phyloP scores from a whole-genome alignment of 2,329 filamentous ascomycete genomes.

The Colletotrichum eleusines region DNA sequence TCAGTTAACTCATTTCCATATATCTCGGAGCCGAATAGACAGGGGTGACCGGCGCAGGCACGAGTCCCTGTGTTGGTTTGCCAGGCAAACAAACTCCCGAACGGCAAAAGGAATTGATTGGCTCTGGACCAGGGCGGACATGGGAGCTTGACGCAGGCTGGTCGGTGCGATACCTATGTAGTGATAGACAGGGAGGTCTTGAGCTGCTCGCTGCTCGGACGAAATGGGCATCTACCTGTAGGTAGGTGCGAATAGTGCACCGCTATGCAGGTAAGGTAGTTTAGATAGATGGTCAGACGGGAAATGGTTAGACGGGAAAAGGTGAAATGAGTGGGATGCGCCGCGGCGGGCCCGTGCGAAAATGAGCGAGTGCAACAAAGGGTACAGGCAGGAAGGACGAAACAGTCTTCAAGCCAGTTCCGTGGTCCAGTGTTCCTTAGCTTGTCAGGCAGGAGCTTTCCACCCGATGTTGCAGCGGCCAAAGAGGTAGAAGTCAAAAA shows the following conservation, averaged over 20 bases:
- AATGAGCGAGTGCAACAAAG: conserved; percentile 36
- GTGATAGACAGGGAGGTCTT: conserved; percentile 14
- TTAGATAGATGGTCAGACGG: too few species aligned
- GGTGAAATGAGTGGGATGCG: conserved; percentile 23
- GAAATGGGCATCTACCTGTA: conserved; percentile 23
- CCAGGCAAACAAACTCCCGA: not conserved
- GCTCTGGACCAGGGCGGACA: not conserved
- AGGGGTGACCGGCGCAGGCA: not conserved
- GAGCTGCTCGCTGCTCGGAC: conserved; percentile 24
- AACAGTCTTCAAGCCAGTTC: conserved; percentile 20
- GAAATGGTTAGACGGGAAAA: conserved; percentile 5
- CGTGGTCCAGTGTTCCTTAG: conserved; percentile 14
- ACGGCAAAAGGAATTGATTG: not conserved
- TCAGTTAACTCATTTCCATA: not conserved
- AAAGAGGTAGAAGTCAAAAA: not conserved
- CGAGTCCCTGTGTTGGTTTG: not conserved
- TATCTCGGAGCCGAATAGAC: not conserved
- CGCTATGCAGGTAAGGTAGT: too few species aligned
- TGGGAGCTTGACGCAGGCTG: not conserved
- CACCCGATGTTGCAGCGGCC: not conserved
- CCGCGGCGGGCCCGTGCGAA: conserved; percentile 37
- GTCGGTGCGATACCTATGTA: not conserved
- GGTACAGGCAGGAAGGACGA: conserved; percentile 19
- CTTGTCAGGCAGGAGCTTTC: conserved; percentile 14
- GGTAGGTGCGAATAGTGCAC: too few species aligned